Evolutionary conservation across 2,329 filamentous ascomycete genomes (phyloP).

Genomic region (Blastomyces emzantsi): DNA sequence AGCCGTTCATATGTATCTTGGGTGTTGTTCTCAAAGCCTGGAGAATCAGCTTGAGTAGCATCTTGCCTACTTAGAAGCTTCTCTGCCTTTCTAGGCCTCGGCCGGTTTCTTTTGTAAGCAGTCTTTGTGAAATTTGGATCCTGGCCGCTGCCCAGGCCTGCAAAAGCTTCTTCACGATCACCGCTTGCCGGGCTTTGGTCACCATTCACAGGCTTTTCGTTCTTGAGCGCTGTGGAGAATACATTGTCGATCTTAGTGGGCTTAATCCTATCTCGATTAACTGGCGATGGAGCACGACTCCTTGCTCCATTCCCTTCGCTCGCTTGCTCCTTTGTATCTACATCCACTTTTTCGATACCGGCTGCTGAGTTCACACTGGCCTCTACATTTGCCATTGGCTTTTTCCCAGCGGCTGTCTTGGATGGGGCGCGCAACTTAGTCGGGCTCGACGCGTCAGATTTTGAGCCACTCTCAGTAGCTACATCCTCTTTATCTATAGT

Average conservation of each 20-base stretch:
- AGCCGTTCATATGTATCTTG: background rate
- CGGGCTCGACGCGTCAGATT: background rate
- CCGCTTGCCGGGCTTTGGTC: background rate
- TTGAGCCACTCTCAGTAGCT: background rate
- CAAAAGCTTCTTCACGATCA: background rate
- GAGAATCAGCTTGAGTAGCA: background rate
- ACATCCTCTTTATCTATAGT: background rate
- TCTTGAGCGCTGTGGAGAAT: background rate
- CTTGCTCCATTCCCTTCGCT: background rate
- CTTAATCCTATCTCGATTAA: background rate
- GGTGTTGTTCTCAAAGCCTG: background rate
- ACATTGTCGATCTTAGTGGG: too few relatives aligned
- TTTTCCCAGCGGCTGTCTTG: background rate
- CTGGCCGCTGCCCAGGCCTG: background rate
- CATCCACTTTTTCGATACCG: background rate
- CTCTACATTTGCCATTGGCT: background rate
- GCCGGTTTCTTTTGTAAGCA: background rate
- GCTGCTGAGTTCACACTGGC: background rate
- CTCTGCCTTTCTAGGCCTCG: background rate
- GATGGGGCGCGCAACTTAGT: background rate
- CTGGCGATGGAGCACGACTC: background rate
- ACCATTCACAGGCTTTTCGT: background rate
- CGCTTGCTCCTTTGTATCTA: background rate
- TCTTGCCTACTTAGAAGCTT: background rate
- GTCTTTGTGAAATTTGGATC: background rate